Conservation (phyloP, 176 grass and related monocot species). For the sorghum (Sorghum bicolor) region DNA sequence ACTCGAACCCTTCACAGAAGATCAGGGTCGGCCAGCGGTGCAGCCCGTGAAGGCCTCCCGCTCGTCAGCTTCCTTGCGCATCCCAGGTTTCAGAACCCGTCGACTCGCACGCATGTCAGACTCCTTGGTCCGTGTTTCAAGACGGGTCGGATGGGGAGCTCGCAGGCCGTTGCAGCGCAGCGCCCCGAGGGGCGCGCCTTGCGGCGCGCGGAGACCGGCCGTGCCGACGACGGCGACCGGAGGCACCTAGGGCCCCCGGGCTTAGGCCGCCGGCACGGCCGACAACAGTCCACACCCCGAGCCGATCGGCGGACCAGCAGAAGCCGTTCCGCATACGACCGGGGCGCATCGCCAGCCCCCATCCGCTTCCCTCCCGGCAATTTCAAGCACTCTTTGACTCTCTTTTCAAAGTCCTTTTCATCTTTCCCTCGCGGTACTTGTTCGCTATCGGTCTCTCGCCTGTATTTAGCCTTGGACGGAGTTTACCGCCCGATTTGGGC, state of each 20-base stretch:
- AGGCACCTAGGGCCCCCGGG: too few species aligned
- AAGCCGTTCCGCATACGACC: slow-evolving; percentile 15
- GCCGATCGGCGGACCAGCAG: too few species aligned
- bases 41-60: background rate
- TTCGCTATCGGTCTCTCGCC: slow-evolving; percentile 74
- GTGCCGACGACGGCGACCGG: too few species aligned
- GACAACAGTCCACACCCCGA: too few species aligned
- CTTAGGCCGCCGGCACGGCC: too few species aligned
- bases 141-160: slow-evolving; percentile 34
- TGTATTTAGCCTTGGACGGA: slow-evolving; percentile 61
- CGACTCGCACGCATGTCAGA: slow-evolving; percentile 43
- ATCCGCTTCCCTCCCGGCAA: slow-evolving; percentile 65
- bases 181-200: too few species aligned
- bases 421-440: slow-evolving; percentile 79
- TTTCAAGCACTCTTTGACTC: slow-evolving; percentile 67
- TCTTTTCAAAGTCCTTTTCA: slow-evolving; percentile 70
- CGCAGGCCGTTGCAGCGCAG: too few species aligned
- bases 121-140: slow-evolving; percentile 87
- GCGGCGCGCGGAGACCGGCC: too few species aligned
- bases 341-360: slow-evolving; percentile 42
- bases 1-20: slow-evolving; percentile 90
- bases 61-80: background rate
- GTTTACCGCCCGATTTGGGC: slow-evolving; percentile 47
- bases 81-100: background rate
- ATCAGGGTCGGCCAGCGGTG: slow-evolving; percentile 54